Conservation (phyloP, 225 moss, liverwort and hornwort genomes). For the Polytrichum commune region DNA sequence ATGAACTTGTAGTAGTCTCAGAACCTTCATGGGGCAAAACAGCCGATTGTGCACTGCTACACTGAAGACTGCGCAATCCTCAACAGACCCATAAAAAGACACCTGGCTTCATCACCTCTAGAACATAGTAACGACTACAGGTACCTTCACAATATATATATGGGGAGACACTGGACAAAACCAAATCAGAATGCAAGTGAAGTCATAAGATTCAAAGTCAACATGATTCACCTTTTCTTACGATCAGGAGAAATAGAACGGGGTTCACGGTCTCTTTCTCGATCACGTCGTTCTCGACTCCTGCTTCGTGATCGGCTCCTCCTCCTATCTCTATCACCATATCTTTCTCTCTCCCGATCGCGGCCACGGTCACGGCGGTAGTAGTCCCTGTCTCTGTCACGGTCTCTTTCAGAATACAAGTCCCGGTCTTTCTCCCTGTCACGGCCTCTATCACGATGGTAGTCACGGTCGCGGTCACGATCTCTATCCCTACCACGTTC, state of each 20-base stretch:
- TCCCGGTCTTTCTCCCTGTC: conserved; percentile 62
- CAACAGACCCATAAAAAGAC: too few relatives aligned
- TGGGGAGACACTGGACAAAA: background rate
- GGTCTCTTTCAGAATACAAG: conserved; percentile 55
- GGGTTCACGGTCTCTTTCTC: conserved; percentile 77
- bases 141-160: too few relatives aligned
- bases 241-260: conserved; percentile 79
- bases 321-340: conserved; percentile 75
- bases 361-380: conserved; percentile 66
- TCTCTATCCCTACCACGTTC: conserved; percentile 53
- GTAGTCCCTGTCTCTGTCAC: conserved; percentile 77
- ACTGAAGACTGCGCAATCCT: too few relatives aligned
- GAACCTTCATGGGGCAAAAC: too few relatives aligned
- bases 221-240: conserved; percentile 56
- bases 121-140: too few relatives aligned
- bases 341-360: conserved; percentile 77
- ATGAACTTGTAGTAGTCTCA: too few relatives aligned
- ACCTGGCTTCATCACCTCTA: too few relatives aligned
- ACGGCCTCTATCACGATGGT: conserved; percentile 59
- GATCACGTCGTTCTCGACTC: conserved; percentile 77
- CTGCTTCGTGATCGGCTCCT: conserved; percentile 68
- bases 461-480: conserved; percentile 73
- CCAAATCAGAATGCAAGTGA: background rate
- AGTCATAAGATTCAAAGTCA: too few relatives aligned
- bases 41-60: too few relatives aligned